These are phyloP conservation scores for Alternaria ventricosa DNA, from an alignment of 2,329 filamentous ascomycete species.

Conservation along the genomic window DNA sequence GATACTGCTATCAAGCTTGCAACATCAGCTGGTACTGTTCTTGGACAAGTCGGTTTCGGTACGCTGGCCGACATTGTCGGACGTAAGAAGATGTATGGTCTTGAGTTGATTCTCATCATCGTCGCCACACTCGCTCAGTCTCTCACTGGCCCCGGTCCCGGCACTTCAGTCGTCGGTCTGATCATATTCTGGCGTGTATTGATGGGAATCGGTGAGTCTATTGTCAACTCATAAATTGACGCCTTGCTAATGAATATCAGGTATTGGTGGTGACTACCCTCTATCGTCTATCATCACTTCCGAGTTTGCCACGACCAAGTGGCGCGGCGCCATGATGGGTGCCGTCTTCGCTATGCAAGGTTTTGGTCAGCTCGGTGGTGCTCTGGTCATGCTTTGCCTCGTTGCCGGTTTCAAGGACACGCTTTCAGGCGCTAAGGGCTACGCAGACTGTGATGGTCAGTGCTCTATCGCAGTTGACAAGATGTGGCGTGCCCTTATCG, in stretches of 20 bases:
- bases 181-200: conserved; percentile 52
- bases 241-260: conserved; percentile 21
- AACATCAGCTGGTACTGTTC: conserved; percentile 81
- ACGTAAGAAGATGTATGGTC: conserved; percentile 83
- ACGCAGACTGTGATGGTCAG: conserved; percentile 36
- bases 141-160: conserved; percentile 42
- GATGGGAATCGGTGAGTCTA: conserved; percentile 47
- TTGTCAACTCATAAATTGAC: conserved; percentile 47
- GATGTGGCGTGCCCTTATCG: conserved; percentile 52
- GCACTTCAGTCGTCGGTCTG: conserved; percentile 46
- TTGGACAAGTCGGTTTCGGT: conserved; percentile 78
- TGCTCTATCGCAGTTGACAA: conserved; percentile 48
- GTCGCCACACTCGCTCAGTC: conserved; percentile 48
- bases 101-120: conserved; percentile 50
- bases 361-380: conserved; percentile 50
- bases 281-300: conserved; percentile 83
- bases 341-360: conserved; percentile 55
- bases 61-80: conserved; percentile 72
- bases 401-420: conserved; percentile 40
- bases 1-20: conserved; percentile 87
- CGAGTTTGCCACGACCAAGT: conserved; percentile 52
- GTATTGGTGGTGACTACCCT: conserved; percentile 75
- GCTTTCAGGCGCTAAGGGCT: conserved; percentile 23
- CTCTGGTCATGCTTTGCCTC: conserved; percentile 44
- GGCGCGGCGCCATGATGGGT: conserved; percentile 51